phyloP scores from a whole-genome alignment of 345 rosid genomes.

The Hevea brasiliensis region DNA sequence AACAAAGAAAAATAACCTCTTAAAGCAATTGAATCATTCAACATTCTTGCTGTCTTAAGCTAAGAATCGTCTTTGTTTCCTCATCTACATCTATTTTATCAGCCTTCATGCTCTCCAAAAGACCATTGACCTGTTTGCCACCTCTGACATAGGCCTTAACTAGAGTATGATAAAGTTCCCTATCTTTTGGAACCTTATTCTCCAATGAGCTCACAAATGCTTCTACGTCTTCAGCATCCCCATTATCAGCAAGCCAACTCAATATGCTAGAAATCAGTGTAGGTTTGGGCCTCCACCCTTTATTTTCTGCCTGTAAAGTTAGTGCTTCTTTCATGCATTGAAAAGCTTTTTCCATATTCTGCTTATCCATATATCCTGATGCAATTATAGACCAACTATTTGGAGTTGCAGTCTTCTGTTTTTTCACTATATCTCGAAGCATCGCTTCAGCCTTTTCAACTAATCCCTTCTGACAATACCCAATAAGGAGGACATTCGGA shows the following conservation, averaged over 20 bases:
- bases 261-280: constrained; percentile 33
- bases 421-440: constrained; percentile 30
- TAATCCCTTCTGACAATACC: constrained; percentile 37
- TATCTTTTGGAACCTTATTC: constrained; percentile 19
- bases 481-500: constrained; percentile 46
- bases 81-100: constrained; percentile 27
- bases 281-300: constrained; percentile 41
- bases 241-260: constrained; percentile 44
- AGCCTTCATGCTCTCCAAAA: constrained; percentile 27
- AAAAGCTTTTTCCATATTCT: constrained; percentile 45
- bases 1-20: neutral
- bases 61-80: constrained; percentile 29
- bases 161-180: constrained; percentile 33
- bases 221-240: constrained; percentile 33
- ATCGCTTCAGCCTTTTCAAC: constrained; percentile 42
- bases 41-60: constrained; percentile 1
- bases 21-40: neutral
- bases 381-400: constrained; percentile 50
- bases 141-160: constrained; percentile 28
- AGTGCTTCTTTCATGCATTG: constrained; percentile 48
- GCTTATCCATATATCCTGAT: constrained; percentile 34
- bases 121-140: constrained; percentile 31
- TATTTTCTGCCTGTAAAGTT: constrained; percentile 32
- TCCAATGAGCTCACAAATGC: constrained; percentile 29
- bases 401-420: constrained; percentile 33